Conservation (phyloP, 2,329 filamentous ascomycete genomes). For the Calycina herbarum region DNA sequence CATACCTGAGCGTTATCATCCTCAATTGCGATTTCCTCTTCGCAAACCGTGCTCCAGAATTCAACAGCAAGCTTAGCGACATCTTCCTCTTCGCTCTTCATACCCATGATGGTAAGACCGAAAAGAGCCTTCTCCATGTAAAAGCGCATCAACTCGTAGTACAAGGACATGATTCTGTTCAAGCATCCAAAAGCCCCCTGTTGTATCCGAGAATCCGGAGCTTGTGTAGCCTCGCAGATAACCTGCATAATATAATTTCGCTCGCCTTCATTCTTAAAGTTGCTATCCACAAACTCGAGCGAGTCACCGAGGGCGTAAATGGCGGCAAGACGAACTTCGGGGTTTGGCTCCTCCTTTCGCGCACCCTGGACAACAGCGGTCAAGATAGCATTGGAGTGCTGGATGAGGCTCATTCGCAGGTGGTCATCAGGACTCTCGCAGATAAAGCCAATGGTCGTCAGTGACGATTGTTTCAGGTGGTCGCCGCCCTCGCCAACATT, state of each 20-base stretch:
- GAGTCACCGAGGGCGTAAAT: slow-evolving; percentile 95
- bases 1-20: slow-evolving; percentile 85
- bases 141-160: slow-evolving; percentile 99
- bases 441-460: slow-evolving; percentile 97
- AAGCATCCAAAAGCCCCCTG: slow-evolving; percentile 95
- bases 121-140: slow-evolving; percentile 99
- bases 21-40: slow-evolving; percentile 97
- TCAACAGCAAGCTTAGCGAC: slow-evolving; percentile 97
- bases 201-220: slow-evolving; percentile 85
- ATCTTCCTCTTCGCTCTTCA: slow-evolving; percentile 98
- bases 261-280: slow-evolving; percentile 99
- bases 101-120: slow-evolving; percentile 93
- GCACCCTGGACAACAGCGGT: slow-evolving; percentile 97
- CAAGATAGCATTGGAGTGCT: slow-evolving; percentile 95
- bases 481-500: slow-evolving; percentile 86
- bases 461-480: slow-evolving; percentile 88
- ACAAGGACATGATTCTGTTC: slow-evolving; percentile 97
- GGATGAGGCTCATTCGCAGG: slow-evolving; percentile 74
- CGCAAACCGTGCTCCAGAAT: slow-evolving; percentile 99
- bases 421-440: slow-evolving; percentile 94
- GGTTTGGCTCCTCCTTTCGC: slow-evolving; percentile 90
- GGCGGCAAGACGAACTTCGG: slow-evolving; percentile 86
- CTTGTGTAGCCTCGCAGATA: slow-evolving; percentile 97
- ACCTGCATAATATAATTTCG: slow-evolving; percentile 99
- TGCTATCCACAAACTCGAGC: slow-evolving; percentile 94